Percentiles rank a stretch among this genome's conserved stretches.
These are phyloP conservation scores for Chytriomyces hyalinus DNA, from an alignment of 192 early-diverging fungal genomes.

Conservation along the genomic window DNA sequence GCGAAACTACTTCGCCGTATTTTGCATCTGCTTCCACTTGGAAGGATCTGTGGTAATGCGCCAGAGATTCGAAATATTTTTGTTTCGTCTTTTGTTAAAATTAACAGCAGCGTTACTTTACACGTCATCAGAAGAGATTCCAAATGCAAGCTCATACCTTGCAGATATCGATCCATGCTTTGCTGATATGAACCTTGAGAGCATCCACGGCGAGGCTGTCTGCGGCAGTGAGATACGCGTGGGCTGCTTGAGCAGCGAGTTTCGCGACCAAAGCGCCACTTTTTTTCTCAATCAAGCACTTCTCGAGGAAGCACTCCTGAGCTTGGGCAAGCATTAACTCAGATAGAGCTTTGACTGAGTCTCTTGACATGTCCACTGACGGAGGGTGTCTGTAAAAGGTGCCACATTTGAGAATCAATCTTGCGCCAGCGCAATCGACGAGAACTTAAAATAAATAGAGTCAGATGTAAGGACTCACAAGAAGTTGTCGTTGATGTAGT, in stretches of 20 bases:
- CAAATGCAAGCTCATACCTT: slow-evolving; percentile 57
- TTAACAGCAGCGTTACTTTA: neutral
- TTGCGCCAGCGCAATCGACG: neutral
- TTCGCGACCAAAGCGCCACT: slow-evolving; percentile 88
- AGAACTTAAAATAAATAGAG: too few species aligned
- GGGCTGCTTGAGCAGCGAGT: slow-evolving; percentile 67
- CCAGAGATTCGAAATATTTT: slow-evolving; percentile 83
- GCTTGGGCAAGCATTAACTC: slow-evolving; percentile 93
- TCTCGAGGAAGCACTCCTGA: slow-evolving; percentile 91
- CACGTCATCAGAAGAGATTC: neutral
- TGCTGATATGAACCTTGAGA: slow-evolving; percentile 74
- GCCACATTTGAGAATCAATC: neutral
- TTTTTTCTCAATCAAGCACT: slow-evolving; percentile 85
- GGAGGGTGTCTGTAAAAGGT: slow-evolving; percentile 73
- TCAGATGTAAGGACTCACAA: slow-evolving; percentile 40
- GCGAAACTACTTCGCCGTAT: slow-evolving; percentile 85
- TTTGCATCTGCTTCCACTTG: slow-evolving; percentile 77
- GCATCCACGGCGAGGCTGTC: slow-evolving; percentile 74
- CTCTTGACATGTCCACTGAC: slow-evolving; percentile 86
- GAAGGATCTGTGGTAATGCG: slow-evolving; percentile 84
- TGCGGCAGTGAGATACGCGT: slow-evolving; percentile 71
- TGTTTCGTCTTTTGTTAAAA: slow-evolving; percentile 73
- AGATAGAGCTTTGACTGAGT: slow-evolving; percentile 83
- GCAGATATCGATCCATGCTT: slow-evolving; percentile 80
- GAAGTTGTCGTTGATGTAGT: slow-evolving; percentile 98